A percentile compares a stretch with the other conserved stretches of the same genome.
Conservation (phyloP, 1,284 basidiomycete genomes). For the Cerrena zonata region DNA sequence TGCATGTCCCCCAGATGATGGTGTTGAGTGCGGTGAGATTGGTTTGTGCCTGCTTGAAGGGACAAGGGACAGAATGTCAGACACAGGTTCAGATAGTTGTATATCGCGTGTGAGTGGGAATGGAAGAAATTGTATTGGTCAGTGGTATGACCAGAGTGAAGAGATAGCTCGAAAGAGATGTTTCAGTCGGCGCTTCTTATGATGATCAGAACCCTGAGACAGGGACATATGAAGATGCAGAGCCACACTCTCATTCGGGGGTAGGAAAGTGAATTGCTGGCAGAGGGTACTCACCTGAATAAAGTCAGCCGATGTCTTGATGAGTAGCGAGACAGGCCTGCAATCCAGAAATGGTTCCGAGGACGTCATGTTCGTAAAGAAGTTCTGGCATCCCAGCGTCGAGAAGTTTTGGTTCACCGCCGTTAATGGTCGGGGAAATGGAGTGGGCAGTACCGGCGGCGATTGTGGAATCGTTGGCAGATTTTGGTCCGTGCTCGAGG, state of each 20-base stretch:
- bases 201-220: no score
- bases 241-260: no score
- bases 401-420: slow-evolving; percentile 60
- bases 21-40: slow-evolving; percentile 62
- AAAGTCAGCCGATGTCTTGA: slow-evolving; percentile 54
- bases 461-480: slow-evolving; percentile 28
- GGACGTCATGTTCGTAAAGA: slow-evolving; percentile 69
- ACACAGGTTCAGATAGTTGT: slow-evolving; percentile 1
- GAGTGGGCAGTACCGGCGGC: slow-evolving; percentile 52
- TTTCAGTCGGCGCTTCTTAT: neutral
- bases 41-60: slow-evolving; percentile 47
- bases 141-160: neutral
- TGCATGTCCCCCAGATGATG: slow-evolving; percentile 73
- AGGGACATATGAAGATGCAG: no score
- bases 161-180: neutral
- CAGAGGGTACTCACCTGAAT: slow-evolving; percentile 38
- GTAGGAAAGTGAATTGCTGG: no score
- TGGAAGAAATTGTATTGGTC: neutral
- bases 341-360: slow-evolving; percentile 57
- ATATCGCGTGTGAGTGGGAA: neutral
- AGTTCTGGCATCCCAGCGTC: slow-evolving; percentile 54
- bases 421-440: slow-evolving; percentile 72
- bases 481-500: slow-evolving; percentile 10
- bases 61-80: slow-evolving; percentile 2
- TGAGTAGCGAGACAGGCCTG: slow-evolving; percentile 69